Base-by-base conservation (phyloP, 257 asterid genomes). In the Ophiorrhiza pumila region DNA sequence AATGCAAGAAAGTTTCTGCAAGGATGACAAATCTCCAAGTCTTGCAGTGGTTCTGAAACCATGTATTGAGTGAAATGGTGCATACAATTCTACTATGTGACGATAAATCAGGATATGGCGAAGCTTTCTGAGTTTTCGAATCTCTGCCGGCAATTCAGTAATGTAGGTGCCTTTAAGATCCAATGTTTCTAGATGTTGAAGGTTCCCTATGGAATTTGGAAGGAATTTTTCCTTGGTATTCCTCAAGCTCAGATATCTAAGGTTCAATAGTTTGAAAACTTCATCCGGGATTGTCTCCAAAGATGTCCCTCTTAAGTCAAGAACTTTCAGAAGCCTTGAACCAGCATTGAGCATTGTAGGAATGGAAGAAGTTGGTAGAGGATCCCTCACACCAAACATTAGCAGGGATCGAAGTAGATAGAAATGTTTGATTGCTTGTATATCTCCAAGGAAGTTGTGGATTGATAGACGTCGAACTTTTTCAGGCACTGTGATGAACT, bases 391-490 rank as follows among this genome's bases (percentile, higher is more conserved):
- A 7, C 46, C 18, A 17, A 15, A 34, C 20, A 64, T 47, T 3
- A 63, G 2, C 32, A 73, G 42, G 1, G 72, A 35, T 4, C 65
- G 66, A 6, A 74, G 71, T 1, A 17, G 43, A n/a, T 13, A 29
- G 43, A 9, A 50, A 22, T 18, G 4, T 0, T 25, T 42, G 41
- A 32, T 43, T 14, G 29, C 65, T 65, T 50, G 53, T n/a, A 15
- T 7, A 49, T 34, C 12, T 42, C 46, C 53, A 25, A n/a, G 3
- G 35, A 17, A 66, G 15, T 23, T 25, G 23, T 75, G 62, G 37
- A 75, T 32, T 25, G 29, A 69, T 47, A 76, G 18, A 27, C 69
- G 65, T 60, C 79, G 23, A 17, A 69, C 71, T 3, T 45, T 60
- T 1, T 60, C 68, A 1, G 39, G 29, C 29, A 4, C 12, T 32